phyloP scores from a whole-genome alignment of 495 filamentous ascomycete genomes.

The Zalerion maritima region DNA sequence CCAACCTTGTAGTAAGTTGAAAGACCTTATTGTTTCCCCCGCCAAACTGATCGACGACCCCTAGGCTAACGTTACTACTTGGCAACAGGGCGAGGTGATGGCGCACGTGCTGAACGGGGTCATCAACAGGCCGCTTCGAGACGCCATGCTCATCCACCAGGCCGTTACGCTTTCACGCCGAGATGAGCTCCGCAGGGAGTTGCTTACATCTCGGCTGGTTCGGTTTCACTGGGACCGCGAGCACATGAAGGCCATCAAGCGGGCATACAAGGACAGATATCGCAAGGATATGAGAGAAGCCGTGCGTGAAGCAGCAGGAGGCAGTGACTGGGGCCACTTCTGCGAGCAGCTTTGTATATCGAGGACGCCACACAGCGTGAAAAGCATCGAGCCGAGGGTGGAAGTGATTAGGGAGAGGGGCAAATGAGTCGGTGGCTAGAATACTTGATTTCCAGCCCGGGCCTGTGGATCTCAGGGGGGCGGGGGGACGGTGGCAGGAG shows the following conservation, averaged over 20 bases:
- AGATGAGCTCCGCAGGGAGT: slow-evolving; percentile 61
- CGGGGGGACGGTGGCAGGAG: too few relatives aligned
- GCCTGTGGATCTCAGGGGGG: too few relatives aligned
- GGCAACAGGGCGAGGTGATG: slow-evolving; percentile 73
- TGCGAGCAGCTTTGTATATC: slow-evolving; percentile 36
- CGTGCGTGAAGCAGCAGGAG: slow-evolving; percentile 33
- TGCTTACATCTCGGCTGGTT: slow-evolving; percentile 67
- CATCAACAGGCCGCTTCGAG: slow-evolving; percentile 87
- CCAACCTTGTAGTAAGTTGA: slow-evolving; percentile 79
- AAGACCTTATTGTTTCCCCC: too few relatives aligned
- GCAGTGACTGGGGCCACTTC: slow-evolving; percentile 38
- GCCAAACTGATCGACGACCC: slow-evolving; percentile 2
- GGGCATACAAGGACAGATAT: slow-evolving; percentile 57
- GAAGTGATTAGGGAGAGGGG: slow-evolving; percentile 13
- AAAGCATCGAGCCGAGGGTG: slow-evolving; percentile 24
- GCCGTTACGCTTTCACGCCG: slow-evolving; percentile 49
- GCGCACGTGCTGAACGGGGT: slow-evolving; percentile 94
- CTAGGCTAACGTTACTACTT: neutral
- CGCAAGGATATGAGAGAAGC: slow-evolving; percentile 51
- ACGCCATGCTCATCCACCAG: slow-evolving; percentile 88
- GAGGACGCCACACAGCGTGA: slow-evolving; percentile 38
- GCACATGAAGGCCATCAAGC: slow-evolving; percentile 59
- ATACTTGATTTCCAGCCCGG: too few relatives aligned
- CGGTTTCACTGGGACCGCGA: slow-evolving; percentile 71
- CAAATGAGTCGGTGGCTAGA: too few relatives aligned